A percentile compares a stretch with the other conserved stretches of the same genome.
phyloP scores from a whole-genome alignment of 345 rosid genomes.

The Cardamine resedifolia region DNA sequence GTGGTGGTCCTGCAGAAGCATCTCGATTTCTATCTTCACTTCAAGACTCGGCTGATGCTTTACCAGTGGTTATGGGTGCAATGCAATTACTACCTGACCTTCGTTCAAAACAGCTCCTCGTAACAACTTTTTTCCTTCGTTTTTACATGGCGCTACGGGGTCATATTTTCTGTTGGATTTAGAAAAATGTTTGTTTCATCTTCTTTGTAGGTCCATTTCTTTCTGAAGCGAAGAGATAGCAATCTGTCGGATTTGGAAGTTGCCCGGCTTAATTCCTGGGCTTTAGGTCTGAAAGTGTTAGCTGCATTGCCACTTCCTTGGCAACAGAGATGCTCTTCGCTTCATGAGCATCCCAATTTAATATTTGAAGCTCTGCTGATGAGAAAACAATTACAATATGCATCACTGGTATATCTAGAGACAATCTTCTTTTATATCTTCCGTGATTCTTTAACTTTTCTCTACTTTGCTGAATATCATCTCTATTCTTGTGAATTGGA shows the following conservation, averaged over 20 bases:
- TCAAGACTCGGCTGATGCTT: constrained; percentile 87
- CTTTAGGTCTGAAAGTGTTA: constrained; percentile 92
- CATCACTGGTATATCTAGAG: constrained; percentile 60
- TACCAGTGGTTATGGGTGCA: constrained; percentile 97
- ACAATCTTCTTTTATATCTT: constrained; percentile 10
- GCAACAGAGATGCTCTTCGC: constrained; percentile 97
- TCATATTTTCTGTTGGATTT: neutral
- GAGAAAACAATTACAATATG: constrained; percentile 95
- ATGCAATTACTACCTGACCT: constrained; percentile 94
- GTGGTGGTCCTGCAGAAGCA: constrained; percentile 99
- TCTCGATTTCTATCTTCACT: constrained; percentile 92
- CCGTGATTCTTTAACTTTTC: neutral
- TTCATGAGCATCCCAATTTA: constrained; percentile 94
- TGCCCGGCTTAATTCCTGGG: constrained; percentile 94
- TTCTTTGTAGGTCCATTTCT: constrained; percentile 82
- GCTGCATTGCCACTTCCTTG: constrained; percentile 96
- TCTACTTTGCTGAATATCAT: constrained; percentile 17
- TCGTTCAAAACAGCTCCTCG: constrained; percentile 96
- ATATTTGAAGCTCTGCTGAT: constrained; percentile 93
- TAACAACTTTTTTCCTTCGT: constrained; percentile 36
- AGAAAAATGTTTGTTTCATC: constrained; percentile 33
- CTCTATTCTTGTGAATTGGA: constrained; percentile 2
- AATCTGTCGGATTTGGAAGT: constrained; percentile 77
- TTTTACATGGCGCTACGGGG: neutral
- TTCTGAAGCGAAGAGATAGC: constrained; percentile 85